These are phyloP conservation scores for Didymella segeticola DNA, from an alignment of 2,329 filamentous ascomycete genomes.

Conservation along the genomic window DNA sequence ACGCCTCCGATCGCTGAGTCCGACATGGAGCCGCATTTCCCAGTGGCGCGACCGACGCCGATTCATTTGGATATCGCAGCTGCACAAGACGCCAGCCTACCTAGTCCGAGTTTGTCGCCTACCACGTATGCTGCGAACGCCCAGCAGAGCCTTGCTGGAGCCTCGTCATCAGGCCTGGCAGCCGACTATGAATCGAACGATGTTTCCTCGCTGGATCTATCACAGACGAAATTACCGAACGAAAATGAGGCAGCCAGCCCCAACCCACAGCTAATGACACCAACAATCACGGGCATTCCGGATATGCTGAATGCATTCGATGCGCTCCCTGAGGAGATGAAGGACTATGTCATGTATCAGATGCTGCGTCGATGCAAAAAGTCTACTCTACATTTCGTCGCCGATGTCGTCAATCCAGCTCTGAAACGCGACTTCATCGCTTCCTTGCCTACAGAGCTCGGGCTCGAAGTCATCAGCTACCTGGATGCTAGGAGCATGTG, in stretches of 20 bases:
- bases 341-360: constrained; percentile 97
- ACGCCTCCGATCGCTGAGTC: constrained; percentile 79
- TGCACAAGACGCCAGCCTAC: constrained; percentile 87
- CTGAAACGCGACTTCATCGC: constrained; percentile 92
- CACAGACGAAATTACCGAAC: constrained; percentile 31
- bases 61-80: constrained; percentile 70
- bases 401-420: constrained; percentile 89
- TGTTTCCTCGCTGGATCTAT: constrained; percentile 46
- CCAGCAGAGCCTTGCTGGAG: constrained; percentile 44
- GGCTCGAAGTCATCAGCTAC: constrained; percentile 85
- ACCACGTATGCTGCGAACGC: constrained; percentile 77
- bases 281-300: constrained; percentile 75
- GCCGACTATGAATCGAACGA: constrained; percentile 46
- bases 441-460: constrained; percentile 83
- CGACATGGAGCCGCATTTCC: constrained; percentile 67
- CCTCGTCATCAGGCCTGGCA: constrained; percentile 31
- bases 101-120: constrained; percentile 92
- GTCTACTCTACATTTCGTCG: constrained; percentile 86
- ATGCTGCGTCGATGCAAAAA: constrained; percentile 86
- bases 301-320: constrained; percentile 90
- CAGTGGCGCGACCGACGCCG: constrained; percentile 45
- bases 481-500: constrained; percentile 87
- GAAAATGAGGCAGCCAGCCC: constrained; percentile 22
- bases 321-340: constrained; percentile 86
- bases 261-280: constrained; percentile 46